Conservation (phyloP, 768 basidiomycete species). For the Leccinum subtestaceum region DNA sequence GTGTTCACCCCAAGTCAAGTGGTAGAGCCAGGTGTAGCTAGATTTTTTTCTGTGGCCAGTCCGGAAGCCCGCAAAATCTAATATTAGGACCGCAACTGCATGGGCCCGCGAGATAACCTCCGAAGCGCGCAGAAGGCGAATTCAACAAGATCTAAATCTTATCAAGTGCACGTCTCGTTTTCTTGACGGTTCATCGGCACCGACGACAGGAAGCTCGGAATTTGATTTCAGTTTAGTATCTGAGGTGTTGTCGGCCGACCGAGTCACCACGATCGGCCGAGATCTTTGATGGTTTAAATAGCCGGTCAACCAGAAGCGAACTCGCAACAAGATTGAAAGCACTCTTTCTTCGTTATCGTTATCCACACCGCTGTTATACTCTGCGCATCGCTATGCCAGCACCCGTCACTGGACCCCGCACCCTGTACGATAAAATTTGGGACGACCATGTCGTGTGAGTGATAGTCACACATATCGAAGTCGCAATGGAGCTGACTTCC, state of each 20-base stretch:
- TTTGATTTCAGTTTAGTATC: neutral
- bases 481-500: conserved; percentile 3
- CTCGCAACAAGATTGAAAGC: neutral
- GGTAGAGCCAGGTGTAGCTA: neutral
- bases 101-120: neutral
- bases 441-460: conserved; percentile 92
- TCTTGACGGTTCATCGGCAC: neutral
- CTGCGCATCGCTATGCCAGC: conserved; percentile 46
- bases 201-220: too few species aligned
- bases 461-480: conserved; percentile 5
- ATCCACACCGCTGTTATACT: conserved; percentile 2
- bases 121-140: neutral
- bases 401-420: conserved; percentile 64
- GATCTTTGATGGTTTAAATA: conserved; percentile 2
- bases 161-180: neutral
- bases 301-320: neutral
- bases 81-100: neutral
- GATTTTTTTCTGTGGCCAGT: neutral
- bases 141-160: neutral
- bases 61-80: neutral
- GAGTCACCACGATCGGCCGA: conserved; percentile 16
- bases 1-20: neutral
- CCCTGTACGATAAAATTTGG: conserved; percentile 97
- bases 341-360: neutral
- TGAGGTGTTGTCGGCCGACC: conserved; percentile 16